phyloP scores from a whole-genome alignment of 1,284 basidiomycete genomes.

The Ustilago trichophora region DNA sequence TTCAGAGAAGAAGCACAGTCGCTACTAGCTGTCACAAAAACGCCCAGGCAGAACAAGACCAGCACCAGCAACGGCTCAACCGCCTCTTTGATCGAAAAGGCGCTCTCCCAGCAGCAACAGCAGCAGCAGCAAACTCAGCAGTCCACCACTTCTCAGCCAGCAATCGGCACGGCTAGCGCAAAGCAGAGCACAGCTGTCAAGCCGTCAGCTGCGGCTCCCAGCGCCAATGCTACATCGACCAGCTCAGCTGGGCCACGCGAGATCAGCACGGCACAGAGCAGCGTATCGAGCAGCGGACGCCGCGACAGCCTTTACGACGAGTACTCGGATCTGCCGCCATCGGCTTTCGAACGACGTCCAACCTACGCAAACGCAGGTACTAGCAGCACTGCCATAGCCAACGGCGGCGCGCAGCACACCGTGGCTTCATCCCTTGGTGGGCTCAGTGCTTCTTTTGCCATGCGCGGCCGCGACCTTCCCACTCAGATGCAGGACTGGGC shows the following conservation, averaged over 20 bases:
- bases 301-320: constrained; percentile 30
- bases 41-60: constrained; percentile 15
- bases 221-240: not conserved
- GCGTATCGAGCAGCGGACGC: constrained; percentile 5
- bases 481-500: constrained; percentile 57
- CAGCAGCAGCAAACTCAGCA: not conserved
- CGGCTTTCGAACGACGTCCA: constrained; percentile 43
- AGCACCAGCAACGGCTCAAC: constrained; percentile 11
- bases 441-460: constrained; percentile 57
- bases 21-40: constrained; percentile 30
- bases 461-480: constrained; percentile 55
- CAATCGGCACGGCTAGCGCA: not conserved
- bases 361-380: constrained; percentile 16
- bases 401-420: constrained; percentile 6
- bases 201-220: not conserved
- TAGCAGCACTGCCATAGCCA: constrained; percentile 3
- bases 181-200: not conserved
- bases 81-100: constrained; percentile 25
- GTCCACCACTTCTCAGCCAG: constrained; percentile 1
- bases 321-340: constrained; percentile 43
- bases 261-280: constrained; percentile 2
- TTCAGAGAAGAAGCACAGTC: constrained; percentile 42
- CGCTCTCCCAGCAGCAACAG: constrained; percentile 21
- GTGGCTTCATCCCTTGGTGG: constrained; percentile 42
- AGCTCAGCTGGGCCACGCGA: constrained; percentile 2